Percentiles rank a stretch among this genome's conserved stretches.
phyloP scores from a whole-genome alignment of 1,284 basidiomycete genomes.

The Gomphus bonarii region DNA sequence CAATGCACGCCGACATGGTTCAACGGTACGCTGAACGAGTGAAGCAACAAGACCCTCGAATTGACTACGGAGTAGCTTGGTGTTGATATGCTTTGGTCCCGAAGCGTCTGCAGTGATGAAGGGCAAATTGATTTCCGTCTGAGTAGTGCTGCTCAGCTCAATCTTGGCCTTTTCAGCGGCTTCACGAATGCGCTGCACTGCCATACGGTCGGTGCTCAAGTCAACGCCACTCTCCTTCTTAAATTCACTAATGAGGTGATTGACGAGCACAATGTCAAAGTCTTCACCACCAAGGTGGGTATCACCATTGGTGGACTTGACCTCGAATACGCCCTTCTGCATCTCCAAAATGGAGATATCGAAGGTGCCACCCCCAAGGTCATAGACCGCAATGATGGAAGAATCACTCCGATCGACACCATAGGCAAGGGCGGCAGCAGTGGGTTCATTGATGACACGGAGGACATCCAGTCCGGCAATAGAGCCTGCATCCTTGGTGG shows the following conservation, averaged over 20 bases:
- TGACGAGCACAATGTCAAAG: slow-evolving; percentile 88
- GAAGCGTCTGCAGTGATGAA: slow-evolving; percentile 95
- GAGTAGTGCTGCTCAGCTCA: slow-evolving; percentile 86
- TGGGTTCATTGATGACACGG: slow-evolving; percentile 98
- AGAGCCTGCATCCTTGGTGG: slow-evolving; percentile 95
- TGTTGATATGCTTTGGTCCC: slow-evolving; percentile 96
- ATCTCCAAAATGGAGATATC: slow-evolving; percentile 99
- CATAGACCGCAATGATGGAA: slow-evolving; percentile 92
- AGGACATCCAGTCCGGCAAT: slow-evolving; percentile 96
- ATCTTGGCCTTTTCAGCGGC: slow-evolving; percentile 99
- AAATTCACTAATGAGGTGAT: slow-evolving; percentile 86
- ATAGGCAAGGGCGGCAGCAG: slow-evolving; percentile 95
- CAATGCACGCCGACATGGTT: slow-evolving; percentile 97
- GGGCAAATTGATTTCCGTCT: slow-evolving; percentile 94
- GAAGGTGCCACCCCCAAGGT: slow-evolving; percentile 90
- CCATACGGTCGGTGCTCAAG: slow-evolving; percentile 83
- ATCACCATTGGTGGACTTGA: slow-evolving; percentile 98
- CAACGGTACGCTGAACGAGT: slow-evolving; percentile 83
- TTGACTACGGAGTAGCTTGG: slow-evolving; percentile 79
- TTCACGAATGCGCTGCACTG: slow-evolving; percentile 98
- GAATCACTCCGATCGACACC: slow-evolving; percentile 82
- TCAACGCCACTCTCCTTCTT: slow-evolving; percentile 87
- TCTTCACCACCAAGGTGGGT: slow-evolving; percentile 99
- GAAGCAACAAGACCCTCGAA: slow-evolving; percentile 81
- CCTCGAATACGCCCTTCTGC: slow-evolving; percentile 99